Evolutionary conservation across 352 stramenopile genomes (phyloP), one percentile per base, ranked within the genome.

Genomic region (Detonula confervacea): DNA sequence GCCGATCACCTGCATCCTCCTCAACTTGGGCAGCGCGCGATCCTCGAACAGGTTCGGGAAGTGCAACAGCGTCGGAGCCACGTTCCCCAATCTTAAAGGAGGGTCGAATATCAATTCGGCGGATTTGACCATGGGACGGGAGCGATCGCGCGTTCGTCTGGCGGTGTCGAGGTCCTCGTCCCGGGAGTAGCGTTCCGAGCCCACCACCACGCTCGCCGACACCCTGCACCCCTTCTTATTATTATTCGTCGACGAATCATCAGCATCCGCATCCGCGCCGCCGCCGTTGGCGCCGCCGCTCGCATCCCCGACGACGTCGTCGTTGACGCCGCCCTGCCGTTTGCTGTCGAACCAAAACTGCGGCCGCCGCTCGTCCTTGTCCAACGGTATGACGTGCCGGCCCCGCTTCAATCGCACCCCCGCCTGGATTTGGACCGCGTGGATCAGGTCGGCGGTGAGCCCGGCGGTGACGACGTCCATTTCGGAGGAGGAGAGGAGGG

Each of bases 11-110:
- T 81, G 77, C 60, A 92, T 87, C 29, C 80, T 81, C 29, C 81
- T 51, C 24, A 92, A 64, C 57, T 59, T 77, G n/a, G 77, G 75
- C 0, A 93, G 42, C 27, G 69, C 80, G n/a, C 84, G 81, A 77
- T 95, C 90, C 78, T 92, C 78, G 71, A 93, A 95, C 7, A 95
- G 68, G 22, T 83, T 87, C 24, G 88, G 90, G 73, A 95, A 89
- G 71, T 93, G 87, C 54, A 95, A 86, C n/a, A 95, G 68, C 7
- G 90, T 95, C 5, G 90, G 87, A 42, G 87, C 84, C 8, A 95
- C 88, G 83, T 93, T 93, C 0, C 75, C 67, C 39, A 95, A 66
- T 9, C 78, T 64, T 18, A 95, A 59, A 0, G 90, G 88, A 35
- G 88, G 88, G 69, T 92, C 85, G 47, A 93, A 86, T 2, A 80